Evolutionary conservation across 2,329 filamentous ascomycete genomes (phyloP), one percentile per base, ranked within the genome.

Genomic region (Fusarium scirpi): DNA sequence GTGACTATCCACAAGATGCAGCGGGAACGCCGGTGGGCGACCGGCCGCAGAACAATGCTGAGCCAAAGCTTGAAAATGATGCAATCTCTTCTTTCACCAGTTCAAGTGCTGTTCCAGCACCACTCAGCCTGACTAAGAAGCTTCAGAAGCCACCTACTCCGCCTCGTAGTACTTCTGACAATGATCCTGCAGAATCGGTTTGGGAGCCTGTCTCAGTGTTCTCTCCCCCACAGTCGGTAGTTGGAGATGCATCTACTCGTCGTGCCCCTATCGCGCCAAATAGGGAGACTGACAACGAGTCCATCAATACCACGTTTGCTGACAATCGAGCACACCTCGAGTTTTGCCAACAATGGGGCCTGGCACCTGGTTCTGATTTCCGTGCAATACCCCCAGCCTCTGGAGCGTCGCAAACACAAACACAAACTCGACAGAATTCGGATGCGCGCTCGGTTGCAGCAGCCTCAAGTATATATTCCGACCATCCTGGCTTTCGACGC

Each of bases 391-490:
- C 48, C 11, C 10, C 30, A 16, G 40, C 47, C 4, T 18, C 46
- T 25, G 22, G 13, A n/a, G 27, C 34, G 44, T 7, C 49, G 22
- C 45, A 29, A 16, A n/a, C 22, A 47, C 49, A 22, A 18, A 11
- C 15, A 3, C 20, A 15, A 8, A 41, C 30, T 16, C 24, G 25
- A 15, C 34, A 32, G 24, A 22, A 20, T 1, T 27, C 13, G 6
- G 48, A n/a, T 18, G n/a, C 15, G 3, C 15, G 20, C 3, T 59
- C 58, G 5, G 12, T 52, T 41, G 53, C 45, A 7, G 25, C 51
- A 22, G n/a, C 64, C 6, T 75, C 73, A 20, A 75, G 73, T 20
- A 15, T 72, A 3, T 75, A 74, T 58, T 75, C 71, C 20, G 27
- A 52, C 3, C 60, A 69, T 27, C 58, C 68, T 18, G 68, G 65